Base-by-base conservation (phyloP, 345 rosid species). In the Acer campestre region DNA sequence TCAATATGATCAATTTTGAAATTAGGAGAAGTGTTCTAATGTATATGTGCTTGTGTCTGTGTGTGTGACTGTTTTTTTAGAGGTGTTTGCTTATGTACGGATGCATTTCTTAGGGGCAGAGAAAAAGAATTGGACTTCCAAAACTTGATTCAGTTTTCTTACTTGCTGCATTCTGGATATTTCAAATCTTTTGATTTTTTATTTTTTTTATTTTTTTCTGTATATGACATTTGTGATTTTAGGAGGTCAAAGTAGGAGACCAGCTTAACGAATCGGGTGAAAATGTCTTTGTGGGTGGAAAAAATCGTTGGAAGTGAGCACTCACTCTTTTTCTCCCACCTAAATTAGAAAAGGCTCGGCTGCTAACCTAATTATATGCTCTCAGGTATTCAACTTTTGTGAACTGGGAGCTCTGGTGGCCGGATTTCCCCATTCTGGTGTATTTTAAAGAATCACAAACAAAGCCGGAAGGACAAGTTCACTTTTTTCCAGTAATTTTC, bases 361-460 rank as follows among this genome's bases (percentile, higher is more conserved):
- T 17, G 48, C 65, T 79, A 9, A 83, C 44, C 22, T 58, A 38
- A 12, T 42, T 66, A 25, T 29, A 74, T 67, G 20, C 1, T 67
- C 46, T 44, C 86, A 90, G 96, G 53, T 91, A 87, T 77, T 91
- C 93, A 35, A 80, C 91, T 42, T 91, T 90, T 80, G 92, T 91
- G 81, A 91, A 91, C 56, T 91, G 96, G 96, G 96, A 91, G 79
- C 90, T 91, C 25, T 91, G 96, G 93, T 90, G 96, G 96, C 93
- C 96, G 13, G 88, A 80, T 79, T 91, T 91, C 78, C 96, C 96
- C 22, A 69, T 91, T 78, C 77, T 91, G 67, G 96, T 90, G 38
- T 91, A 91, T 78, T 91, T 90, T 77, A 91, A 91, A 69, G 96
- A 91, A 83, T 87, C 81, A 5, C 96, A 91, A 76, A 90, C 96